phyloP scores from a whole-genome alignment of 202 grass and related monocot species.

The Setaria italica region DNA sequence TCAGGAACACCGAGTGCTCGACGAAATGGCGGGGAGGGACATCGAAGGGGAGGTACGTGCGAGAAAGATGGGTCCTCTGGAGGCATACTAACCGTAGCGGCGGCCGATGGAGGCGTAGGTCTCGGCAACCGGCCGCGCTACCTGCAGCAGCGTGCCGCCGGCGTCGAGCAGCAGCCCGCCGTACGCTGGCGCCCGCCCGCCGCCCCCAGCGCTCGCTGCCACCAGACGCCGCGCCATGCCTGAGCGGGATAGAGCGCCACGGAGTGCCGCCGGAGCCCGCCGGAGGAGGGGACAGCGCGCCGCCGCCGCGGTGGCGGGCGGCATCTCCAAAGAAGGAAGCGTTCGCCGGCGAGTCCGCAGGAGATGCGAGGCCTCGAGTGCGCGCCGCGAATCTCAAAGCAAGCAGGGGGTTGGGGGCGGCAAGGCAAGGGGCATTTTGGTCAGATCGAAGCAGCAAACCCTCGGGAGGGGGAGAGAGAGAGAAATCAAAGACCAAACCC shows the following conservation, averaged over 20 bases:
- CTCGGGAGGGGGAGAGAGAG: not conserved
- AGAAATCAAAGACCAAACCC: conserved; percentile 37
- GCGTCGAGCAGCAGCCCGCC: conserved; percentile 76
- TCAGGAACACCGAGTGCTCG: conserved; percentile 12
- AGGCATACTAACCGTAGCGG: conserved; percentile 62
- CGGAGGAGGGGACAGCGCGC: conserved; percentile 31
- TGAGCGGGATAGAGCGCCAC: not conserved
- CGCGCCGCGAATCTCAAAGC: conserved; percentile 42
- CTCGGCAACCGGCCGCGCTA: conserved; percentile 66
- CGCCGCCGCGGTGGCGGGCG: conserved; percentile 6
- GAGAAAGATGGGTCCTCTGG: not conserved
- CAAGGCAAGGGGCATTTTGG: conserved; percentile 37
- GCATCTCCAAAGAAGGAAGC: conserved; percentile 41
- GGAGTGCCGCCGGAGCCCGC: conserved; percentile 16
- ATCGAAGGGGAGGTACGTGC: not conserved
- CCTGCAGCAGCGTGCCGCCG: conserved; percentile 83
- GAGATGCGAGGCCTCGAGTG: not conserved
- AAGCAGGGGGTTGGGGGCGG: not conserved
- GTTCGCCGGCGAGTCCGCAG: conserved; percentile 26
- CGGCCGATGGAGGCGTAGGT: conserved; percentile 76
- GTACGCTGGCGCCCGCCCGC: conserved; percentile 51
- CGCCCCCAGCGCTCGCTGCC: not conserved
- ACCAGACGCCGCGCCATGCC: conserved; percentile 7
- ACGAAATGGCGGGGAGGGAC: conserved; percentile 31
- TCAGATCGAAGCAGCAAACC: conserved; percentile 19